Percentiles rank a stretch among this genome's conserved stretches.
Conservation (phyloP, 2,329 filamentous ascomycete species). For the Sphaerulina musiva region DNA sequence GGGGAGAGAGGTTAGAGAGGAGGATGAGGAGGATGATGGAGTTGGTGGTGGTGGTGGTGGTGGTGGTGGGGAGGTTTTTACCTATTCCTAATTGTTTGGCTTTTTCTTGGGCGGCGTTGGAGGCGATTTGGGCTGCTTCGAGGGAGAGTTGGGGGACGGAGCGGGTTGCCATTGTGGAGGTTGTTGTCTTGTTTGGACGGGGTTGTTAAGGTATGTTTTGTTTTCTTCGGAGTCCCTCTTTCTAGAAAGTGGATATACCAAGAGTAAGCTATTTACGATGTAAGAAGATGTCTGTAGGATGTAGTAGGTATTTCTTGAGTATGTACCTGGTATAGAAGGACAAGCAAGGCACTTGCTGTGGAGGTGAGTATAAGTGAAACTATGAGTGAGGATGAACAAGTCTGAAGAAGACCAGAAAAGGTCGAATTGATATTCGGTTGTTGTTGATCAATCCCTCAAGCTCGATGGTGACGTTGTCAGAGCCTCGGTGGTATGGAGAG, state of each 20-base stretch:
- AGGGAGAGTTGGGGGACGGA: slow-evolving; percentile 32
- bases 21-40: no score
- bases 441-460: not conserved
- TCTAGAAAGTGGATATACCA: no score
- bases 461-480: not conserved
- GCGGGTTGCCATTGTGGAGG: slow-evolving; percentile 30
- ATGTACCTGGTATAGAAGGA: no score
- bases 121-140: slow-evolving; percentile 33
- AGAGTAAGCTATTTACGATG: no score
- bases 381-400: no score
- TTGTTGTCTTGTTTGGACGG: not conserved
- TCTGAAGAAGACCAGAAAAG: no score
- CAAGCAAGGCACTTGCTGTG: no score
- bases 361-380: no score
- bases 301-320: not conserved
- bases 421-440: no score
- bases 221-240: not conserved
- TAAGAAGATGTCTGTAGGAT: not conserved
- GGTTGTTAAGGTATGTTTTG: not conserved
- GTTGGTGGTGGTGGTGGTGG: not conserved
- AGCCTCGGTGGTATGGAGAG: not conserved
- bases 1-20: not conserved
- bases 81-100: slow-evolving; percentile 35
- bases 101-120: slow-evolving; percentile 33
- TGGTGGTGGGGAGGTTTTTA: slow-evolving; percentile 11